Base-by-base conservation (phyloP, 129 eudicot species). In the Artemisia annua region DNA sequence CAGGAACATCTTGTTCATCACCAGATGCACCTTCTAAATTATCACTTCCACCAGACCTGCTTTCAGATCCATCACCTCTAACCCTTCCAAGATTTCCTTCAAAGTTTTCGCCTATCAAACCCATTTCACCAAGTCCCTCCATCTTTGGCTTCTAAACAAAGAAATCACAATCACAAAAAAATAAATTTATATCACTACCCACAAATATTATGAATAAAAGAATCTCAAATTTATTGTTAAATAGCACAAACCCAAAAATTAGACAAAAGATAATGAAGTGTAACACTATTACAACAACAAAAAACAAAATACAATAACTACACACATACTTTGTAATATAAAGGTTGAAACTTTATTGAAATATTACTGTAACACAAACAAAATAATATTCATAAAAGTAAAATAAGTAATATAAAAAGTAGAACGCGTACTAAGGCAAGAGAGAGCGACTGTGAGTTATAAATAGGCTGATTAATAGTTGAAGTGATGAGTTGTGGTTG, bases 41-140 rank as follows among this genome's bases (percentile, higher is more conserved):
- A 50, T 85, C 95, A 79, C 91, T 86, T 17, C 87, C 89, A 63
- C 87, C 89, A 48, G 89, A 87, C 85, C 85, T 77, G 53, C 96
- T 86, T 76, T 89, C 92, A 72, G 72, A 79, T 68, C 82, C 96
- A 50, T 89, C 96, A 18, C 86, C 96, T 71, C 82, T 82, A 46
- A 72, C 50, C 75, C 83, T 79, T 75, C 78, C 83, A 18, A 77
- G 62, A 74, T 79, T 83, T 19, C 77, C 69, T 61, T 83, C 89
- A 28, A 56, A 84, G 72, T 72, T 83, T 71, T 74, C 95, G 18
- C 85, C 85, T 11, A 83, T 76, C 73, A 88, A 64, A 73, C 87
- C 86, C 78, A 83, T 89, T 19, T 84, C 96, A 57, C 88, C 82
- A 84, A 77, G 79, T 52, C 88, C 85, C 64, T 89, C 92, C 89